A percentile compares a stretch with the other conserved stretches of the same genome.
Conservation (phyloP, 306 rosid genomes). For the Malus fusca region DNA sequence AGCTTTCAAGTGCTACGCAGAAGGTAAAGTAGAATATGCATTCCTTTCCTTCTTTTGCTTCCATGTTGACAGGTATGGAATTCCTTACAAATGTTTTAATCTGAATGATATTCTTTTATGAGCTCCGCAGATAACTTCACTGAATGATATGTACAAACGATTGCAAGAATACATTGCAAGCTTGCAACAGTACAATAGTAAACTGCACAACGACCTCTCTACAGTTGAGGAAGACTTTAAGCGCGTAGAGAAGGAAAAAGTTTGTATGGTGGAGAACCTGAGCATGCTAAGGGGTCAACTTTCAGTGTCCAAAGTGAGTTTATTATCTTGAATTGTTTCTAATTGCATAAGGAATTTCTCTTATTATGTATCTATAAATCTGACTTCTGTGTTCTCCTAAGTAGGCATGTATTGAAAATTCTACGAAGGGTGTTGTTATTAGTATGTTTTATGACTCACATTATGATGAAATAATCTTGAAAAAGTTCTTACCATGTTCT, state of each 20-base stretch:
- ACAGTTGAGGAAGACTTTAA: slow-evolving; percentile 80
- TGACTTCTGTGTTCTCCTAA: neutral
- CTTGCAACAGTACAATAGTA: slow-evolving; percentile 87
- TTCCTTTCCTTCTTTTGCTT: slow-evolving; percentile 1
- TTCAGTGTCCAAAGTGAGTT: slow-evolving; percentile 71
- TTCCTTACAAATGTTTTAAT: neutral
- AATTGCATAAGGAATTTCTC: neutral
- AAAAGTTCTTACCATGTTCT: neutral
- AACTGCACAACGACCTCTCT: slow-evolving; percentile 90
- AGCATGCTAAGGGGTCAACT: slow-evolving; percentile 78
- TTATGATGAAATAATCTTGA: neutral
- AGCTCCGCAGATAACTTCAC: slow-evolving; percentile 68
- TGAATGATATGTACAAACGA: slow-evolving; percentile 92
- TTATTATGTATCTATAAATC: neutral
- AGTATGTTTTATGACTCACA: neutral
- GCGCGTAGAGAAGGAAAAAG: slow-evolving; percentile 79
- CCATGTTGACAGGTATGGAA: neutral
- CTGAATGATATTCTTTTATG: neutral
- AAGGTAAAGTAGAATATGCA: slow-evolving; percentile 44
- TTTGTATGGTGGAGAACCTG: slow-evolving; percentile 63
- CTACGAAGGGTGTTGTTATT: neutral
- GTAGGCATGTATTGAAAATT: neutral
- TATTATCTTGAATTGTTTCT: slow-evolving; percentile 6
- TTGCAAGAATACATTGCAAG: slow-evolving; percentile 91
- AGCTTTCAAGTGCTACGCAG: slow-evolving; percentile 79